Conservation (phyloP, 352 stramenopile genomes). For the Phytophthora fragariaefolia region DNA sequence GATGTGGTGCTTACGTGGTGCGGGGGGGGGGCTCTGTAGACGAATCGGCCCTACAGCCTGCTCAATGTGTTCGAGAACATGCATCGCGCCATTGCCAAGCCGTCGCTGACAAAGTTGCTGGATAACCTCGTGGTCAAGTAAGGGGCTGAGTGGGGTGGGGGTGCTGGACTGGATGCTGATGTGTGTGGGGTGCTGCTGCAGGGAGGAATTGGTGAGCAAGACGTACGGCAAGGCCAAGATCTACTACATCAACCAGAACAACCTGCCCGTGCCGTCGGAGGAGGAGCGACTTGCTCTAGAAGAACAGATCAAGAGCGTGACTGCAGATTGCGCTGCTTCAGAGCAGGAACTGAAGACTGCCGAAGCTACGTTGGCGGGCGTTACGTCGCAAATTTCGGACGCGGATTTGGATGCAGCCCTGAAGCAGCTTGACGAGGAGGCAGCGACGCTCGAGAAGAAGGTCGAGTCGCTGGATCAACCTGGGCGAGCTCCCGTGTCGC, state of each 20-base stretch:
- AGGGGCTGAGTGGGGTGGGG: not conserved
- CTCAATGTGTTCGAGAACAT: slow-evolving; percentile 90
- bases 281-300: slow-evolving; percentile 50
- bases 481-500: slow-evolving; percentile 50
- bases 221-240: slow-evolving; percentile 86
- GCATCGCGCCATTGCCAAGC: slow-evolving; percentile 75
- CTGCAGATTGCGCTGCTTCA: slow-evolving; percentile 49
- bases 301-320: slow-evolving; percentile 57
- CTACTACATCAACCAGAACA: slow-evolving; percentile 85
- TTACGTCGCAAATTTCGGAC: slow-evolving; percentile 75
- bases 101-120: slow-evolving; percentile 75
- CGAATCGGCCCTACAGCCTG: slow-evolving; percentile 83
- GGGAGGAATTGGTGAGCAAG: slow-evolving; percentile 69
- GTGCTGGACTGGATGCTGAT: not conserved
- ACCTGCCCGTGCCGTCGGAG: slow-evolving; percentile 63
- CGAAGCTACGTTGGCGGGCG: slow-evolving; percentile 47
- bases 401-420: slow-evolving; percentile 60
- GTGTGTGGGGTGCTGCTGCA: slow-evolving; percentile 24
- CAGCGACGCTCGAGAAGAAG: slow-evolving; percentile 48
- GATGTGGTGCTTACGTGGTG: slow-evolving; percentile 3
- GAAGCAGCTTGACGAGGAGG: slow-evolving; percentile 53
- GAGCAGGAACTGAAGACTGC: slow-evolving; percentile 70
- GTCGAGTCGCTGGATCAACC: slow-evolving; percentile 54
- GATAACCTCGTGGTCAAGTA: slow-evolving; percentile 76
- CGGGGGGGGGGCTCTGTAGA: slow-evolving; percentile 41